A percentile compares a stretch with the other conserved stretches of the same genome.
Evolutionary conservation across 169 alveolate genomes (phyloP).

Genomic region (Plasmodium yoelii): DNA sequence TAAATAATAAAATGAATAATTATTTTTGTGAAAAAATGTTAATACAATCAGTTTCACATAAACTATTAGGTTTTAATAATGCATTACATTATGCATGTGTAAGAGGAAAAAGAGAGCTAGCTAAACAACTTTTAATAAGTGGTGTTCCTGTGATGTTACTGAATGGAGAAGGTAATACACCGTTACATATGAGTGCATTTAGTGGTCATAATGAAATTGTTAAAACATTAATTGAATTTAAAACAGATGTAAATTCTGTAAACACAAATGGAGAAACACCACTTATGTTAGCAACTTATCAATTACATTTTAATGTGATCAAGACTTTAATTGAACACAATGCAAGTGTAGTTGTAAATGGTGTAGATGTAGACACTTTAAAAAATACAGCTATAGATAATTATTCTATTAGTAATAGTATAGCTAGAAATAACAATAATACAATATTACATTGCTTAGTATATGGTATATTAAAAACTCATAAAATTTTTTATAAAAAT

Average conservation of each 20-base stretch:
- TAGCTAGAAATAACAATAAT: conserved; percentile 1
- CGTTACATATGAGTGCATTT: conserved; percentile 90
- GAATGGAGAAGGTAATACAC: conserved; percentile 91
- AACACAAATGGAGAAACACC: conserved; percentile 90
- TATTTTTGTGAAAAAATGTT: conserved; percentile 55
- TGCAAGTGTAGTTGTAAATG: conserved; percentile 72
- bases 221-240: conserved; percentile 79
- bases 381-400: no score
- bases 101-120: conserved; percentile 86
- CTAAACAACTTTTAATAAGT: conserved; percentile 85
- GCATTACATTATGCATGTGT: conserved; percentile 90
- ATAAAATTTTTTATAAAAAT: conserved; percentile 27
- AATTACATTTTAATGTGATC: conserved; percentile 82
- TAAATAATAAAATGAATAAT: conserved; percentile 46
- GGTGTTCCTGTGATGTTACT: conserved; percentile 84
- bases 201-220: conserved; percentile 89
- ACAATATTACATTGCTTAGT: conserved; percentile 62
- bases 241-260: conserved; percentile 79
- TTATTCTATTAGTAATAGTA: no score
- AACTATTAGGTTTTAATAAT: conserved; percentile 86
- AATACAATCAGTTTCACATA: conserved; percentile 84
- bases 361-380: neutral
- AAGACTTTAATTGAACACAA: conserved; percentile 81
- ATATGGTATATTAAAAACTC: conserved; percentile 36
- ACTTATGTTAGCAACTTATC: conserved; percentile 87